phyloP scores from a whole-genome alignment of 768 basidiomycete species.

The Panellus pusillus region DNA sequence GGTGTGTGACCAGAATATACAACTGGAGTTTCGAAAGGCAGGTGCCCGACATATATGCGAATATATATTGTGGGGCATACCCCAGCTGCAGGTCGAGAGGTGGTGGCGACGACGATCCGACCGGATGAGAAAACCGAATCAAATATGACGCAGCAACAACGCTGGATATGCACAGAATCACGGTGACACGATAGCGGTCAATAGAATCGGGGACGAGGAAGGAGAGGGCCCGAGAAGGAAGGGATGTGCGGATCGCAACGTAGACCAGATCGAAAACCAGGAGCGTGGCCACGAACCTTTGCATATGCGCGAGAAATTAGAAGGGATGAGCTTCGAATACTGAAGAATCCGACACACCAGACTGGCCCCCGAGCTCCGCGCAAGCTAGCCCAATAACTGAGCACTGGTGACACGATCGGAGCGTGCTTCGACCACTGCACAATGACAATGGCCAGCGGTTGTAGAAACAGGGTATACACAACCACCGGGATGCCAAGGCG shows the following conservation, averaged over 20 bases:
- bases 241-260: conserved; percentile 1
- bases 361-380: conserved; percentile 12
- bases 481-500: conserved; percentile 17
- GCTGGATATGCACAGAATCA: background rate
- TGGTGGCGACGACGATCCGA: conserved; percentile 1
- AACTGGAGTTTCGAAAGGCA: conserved; percentile 13
- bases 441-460: conserved; percentile 1
- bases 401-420: conserved; percentile 6
- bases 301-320: too few species aligned
- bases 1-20: conserved; percentile 12
- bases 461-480: conserved; percentile 5
- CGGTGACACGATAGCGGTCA: conserved; percentile 2
- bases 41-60: conserved; percentile 15
- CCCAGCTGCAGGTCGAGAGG: conserved; percentile 10
- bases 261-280: conserved; percentile 20
- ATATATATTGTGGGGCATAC: conserved; percentile 17
- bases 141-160: conserved; percentile 12
- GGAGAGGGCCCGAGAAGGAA: background rate
- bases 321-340: background rate
- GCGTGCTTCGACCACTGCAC: conserved; percentile 1
- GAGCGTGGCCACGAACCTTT: conserved; percentile 12
- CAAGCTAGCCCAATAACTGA: background rate
- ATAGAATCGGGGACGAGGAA: conserved; percentile 11
- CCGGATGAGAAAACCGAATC: conserved; percentile 11
- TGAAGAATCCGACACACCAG: conserved; percentile 6